These are phyloP conservation scores for Aspergillus saccharolyticus DNA, from an alignment of 495 filamentous ascomycete genomes.

Conservation along the genomic window DNA sequence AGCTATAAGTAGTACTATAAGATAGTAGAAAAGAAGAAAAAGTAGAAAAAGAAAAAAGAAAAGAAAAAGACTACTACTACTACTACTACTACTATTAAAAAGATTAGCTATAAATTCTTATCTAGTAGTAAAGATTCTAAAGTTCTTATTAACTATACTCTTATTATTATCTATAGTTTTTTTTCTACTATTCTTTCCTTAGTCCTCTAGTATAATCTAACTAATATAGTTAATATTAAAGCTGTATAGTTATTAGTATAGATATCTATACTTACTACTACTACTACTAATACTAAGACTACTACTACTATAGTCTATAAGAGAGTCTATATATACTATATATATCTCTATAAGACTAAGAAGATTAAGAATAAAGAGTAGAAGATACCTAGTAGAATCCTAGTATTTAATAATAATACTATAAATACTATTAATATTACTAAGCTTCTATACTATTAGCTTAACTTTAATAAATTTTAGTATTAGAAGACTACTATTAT, in stretches of 20 bases:
- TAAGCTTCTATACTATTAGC: not conserved
- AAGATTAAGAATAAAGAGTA: too few species aligned
- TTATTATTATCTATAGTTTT: not conserved
- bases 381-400: not conserved
- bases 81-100: too few species aligned
- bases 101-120: too few species aligned
- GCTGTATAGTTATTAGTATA: not conserved
- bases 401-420: not conserved
- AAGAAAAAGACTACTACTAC: not conserved
- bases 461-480: not conserved
- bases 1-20: too few species aligned
- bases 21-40: not conserved
- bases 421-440: not conserved
- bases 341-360: too few species aligned
- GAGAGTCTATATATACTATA: too few species aligned
- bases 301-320: not conserved
- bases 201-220: not conserved
- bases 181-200: not conserved
- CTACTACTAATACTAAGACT: not conserved
- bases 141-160: too few species aligned
- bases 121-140: too few species aligned
- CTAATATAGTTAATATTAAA: not conserved
- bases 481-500: not conserved
- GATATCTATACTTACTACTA: not conserved
- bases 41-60: not conserved